These are phyloP conservation scores for Pseudozyma sp. DNA, from an alignment of 1,284 basidiomycete species.

Conservation along the genomic window DNA sequence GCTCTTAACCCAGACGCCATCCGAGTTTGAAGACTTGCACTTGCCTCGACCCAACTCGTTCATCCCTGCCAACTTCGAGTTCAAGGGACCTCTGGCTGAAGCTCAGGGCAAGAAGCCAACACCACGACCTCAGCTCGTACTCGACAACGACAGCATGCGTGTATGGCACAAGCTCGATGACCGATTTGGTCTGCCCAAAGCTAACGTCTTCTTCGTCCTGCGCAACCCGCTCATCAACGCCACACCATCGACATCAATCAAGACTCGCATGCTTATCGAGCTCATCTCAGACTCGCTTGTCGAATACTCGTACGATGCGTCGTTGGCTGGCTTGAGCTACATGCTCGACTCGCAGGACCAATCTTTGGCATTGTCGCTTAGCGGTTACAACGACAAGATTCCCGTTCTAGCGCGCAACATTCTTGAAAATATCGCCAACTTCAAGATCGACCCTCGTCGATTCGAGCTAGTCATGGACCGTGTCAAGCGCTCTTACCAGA, in stretches of 20 bases:
- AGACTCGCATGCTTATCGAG: conserved; percentile 79
- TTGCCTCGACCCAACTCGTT: conserved; percentile 66
- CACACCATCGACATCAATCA: conserved; percentile 69
- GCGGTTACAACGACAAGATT: conserved; percentile 96
- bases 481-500: conserved; percentile 72
- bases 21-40: conserved; percentile 57
- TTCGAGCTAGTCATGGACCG: conserved; percentile 88
- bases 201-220: conserved; percentile 65
- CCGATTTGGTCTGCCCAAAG: conserved; percentile 67
- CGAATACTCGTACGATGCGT: conserved; percentile 93
- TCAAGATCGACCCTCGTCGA: conserved; percentile 79
- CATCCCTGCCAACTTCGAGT: conserved; percentile 63
- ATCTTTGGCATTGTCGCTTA: conserved; percentile 79
- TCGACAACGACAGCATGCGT: conserved; percentile 55
- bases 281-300: conserved; percentile 88
- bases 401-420: conserved; percentile 81
- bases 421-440: conserved; percentile 78
- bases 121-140: conserved; percentile 60
- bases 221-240: conserved; percentile 68
- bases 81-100: conserved; percentile 40
- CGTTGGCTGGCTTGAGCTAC: conserved; percentile 88
- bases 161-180: conserved; percentile 69
- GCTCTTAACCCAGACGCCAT: conserved; percentile 34
- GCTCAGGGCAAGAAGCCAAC: conserved; percentile 49
- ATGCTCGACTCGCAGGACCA: conserved; percentile 77